Evolutionary conservation across 2,329 filamentous ascomycete species (phyloP).

Genomic region (Ceratocystis eucalypticola): DNA sequence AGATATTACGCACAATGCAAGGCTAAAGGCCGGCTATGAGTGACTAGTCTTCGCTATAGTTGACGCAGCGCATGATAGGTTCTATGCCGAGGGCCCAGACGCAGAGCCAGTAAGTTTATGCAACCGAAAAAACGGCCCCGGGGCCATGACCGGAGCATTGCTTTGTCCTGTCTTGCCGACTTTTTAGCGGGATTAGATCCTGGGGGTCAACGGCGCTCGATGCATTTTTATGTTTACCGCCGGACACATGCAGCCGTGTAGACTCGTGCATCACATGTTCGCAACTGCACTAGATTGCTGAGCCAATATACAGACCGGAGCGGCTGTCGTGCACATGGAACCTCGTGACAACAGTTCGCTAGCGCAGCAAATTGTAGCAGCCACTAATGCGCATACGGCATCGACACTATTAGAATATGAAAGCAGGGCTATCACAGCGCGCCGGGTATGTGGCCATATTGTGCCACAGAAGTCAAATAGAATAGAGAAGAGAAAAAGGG

Average conservation of each 20-base stretch:
- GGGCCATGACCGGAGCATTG: too few relatives aligned
- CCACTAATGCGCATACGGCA: conserved; percentile 24
- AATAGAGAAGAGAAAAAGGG: neutral
- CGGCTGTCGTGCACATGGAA: conserved; percentile 18
- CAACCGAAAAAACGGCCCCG: neutral
- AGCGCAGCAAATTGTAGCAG: conserved; percentile 22
- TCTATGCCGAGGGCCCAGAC: conserved; percentile 9
- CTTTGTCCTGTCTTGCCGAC: conserved; percentile 9
- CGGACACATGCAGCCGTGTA: conserved; percentile 22
- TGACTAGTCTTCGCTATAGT: conserved; percentile 24
- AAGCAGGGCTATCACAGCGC: conserved; percentile 18
- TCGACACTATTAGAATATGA: conserved; percentile 22
- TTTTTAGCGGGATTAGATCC: conserved; percentile 21
- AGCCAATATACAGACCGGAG: conserved; percentile 23
- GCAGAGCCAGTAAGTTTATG: conserved; percentile 6
- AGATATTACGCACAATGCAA: conserved; percentile 20
- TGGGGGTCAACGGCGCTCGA: conserved; percentile 29
- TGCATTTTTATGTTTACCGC: conserved; percentile 25
- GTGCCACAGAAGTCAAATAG: neutral
- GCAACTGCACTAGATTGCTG: conserved; percentile 10
- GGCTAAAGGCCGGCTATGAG: conserved; percentile 25
- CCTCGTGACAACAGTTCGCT: neutral
- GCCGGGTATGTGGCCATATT: conserved; percentile 19
- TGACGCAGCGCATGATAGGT: conserved; percentile 22
- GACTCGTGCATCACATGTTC: conserved; percentile 20